phyloP scores from a whole-genome alignment of 2,329 filamentous ascomycete species.

The Pseudocercospora ulei region DNA sequence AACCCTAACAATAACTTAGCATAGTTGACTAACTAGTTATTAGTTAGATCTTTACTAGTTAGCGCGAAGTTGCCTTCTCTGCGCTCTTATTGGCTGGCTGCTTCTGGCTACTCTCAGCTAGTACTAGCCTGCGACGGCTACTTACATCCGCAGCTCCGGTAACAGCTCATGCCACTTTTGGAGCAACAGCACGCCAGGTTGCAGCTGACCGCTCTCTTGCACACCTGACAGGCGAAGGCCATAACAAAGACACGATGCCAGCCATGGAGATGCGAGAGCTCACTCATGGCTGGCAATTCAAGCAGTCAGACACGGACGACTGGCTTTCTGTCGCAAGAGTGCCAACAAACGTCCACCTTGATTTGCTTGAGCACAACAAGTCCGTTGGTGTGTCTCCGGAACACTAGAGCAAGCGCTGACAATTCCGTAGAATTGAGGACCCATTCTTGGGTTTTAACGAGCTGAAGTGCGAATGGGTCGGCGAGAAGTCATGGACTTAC shows the following conservation, averaged over 20 bases:
- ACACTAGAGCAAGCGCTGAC: slow-evolving; percentile 11
- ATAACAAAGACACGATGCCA: slow-evolving; percentile 13
- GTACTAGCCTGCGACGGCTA: too few relatives aligned
- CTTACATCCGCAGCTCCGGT: too few relatives aligned
- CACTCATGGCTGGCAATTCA: slow-evolving; percentile 40
- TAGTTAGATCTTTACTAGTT: too few relatives aligned
- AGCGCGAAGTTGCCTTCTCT: too few relatives aligned
- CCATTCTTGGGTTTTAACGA: slow-evolving; percentile 46
- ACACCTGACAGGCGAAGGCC: too few relatives aligned
- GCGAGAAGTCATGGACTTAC: slow-evolving; percentile 43
- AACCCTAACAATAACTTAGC: too few relatives aligned
- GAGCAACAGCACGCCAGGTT: too few relatives aligned
- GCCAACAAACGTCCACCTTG: slow-evolving; percentile 43
- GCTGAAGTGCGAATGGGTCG: slow-evolving; percentile 44
- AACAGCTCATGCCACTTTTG: too few relatives aligned
- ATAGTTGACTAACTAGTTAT: too few relatives aligned
- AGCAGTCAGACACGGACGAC: slow-evolving; percentile 36
- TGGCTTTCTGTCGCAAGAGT: slow-evolving; percentile 41
- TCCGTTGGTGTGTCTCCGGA: slow-evolving; percentile 23
- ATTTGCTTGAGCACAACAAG: slow-evolving; percentile 42
- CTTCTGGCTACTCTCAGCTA: too few relatives aligned
- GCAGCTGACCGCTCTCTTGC: too few relatives aligned
- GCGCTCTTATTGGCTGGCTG: too few relatives aligned
- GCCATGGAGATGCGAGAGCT: slow-evolving; percentile 29
- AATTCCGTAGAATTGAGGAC: slow-evolving; percentile 40